Percentiles rank a stretch among this genome's conserved stretches.
These are phyloP conservation scores for Boletus rubroflammeus DNA, from an alignment of 768 basidiomycete genomes.

Conservation along the genomic window DNA sequence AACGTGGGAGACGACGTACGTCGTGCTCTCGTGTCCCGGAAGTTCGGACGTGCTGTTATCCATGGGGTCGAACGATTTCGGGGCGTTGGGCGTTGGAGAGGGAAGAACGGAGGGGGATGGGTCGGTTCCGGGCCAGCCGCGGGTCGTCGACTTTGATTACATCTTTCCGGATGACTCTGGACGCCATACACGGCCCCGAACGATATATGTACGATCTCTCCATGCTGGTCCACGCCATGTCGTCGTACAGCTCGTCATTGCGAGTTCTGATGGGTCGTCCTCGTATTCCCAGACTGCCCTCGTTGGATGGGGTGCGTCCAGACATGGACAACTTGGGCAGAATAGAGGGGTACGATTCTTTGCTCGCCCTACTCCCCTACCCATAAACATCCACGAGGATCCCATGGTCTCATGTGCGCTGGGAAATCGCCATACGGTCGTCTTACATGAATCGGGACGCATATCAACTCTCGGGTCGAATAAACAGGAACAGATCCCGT, in stretches of 20 bases:
- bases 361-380: constrained; percentile 33
- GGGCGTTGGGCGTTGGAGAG: constrained; percentile 63
- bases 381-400: constrained; percentile 28
- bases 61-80: constrained; percentile 84
- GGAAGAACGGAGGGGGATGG: constrained; percentile 4
- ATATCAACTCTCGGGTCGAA: constrained; percentile 64
- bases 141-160: constrained; percentile 13
- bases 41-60: constrained; percentile 58
- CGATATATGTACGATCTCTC: constrained; percentile 41
- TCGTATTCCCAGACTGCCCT: constrained; percentile 32
- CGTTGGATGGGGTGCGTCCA: constrained; percentile 77
- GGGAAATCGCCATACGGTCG: constrained; percentile 54
- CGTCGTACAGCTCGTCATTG: constrained; percentile 41
- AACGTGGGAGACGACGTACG: constrained; percentile 82
- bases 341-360: constrained; percentile 10
- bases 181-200: constrained; percentile 16
- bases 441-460: constrained; percentile 43
- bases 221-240: constrained; percentile 72
- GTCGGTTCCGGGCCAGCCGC: constrained; percentile 3
- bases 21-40: constrained; percentile 49
- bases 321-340: constrained; percentile 81
- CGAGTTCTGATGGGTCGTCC: constrained; percentile 19
- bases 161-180: constrained; percentile 36
- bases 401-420: constrained; percentile 35
- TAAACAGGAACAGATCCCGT: constrained; percentile 60